Evolutionary conservation across 1,284 basidiomycete genomes (phyloP), one percentile per base, ranked within the genome.

Genomic region (Takashimella tepidaria): DNA sequence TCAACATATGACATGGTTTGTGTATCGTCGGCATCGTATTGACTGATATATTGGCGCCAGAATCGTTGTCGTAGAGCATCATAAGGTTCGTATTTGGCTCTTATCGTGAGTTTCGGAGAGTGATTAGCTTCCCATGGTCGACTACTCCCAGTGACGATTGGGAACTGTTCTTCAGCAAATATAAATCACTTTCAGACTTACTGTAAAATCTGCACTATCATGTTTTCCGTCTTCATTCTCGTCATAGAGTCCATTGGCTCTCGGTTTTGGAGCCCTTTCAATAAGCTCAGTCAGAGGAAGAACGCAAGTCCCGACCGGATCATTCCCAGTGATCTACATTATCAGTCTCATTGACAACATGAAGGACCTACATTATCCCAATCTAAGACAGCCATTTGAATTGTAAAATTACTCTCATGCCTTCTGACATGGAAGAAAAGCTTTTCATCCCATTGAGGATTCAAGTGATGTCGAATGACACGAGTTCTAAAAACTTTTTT

Each of bases 401-500:
- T 80, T 51, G 85, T 83, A 78, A 84, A 90, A 1, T 81, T 68
- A 8, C 82, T 83, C 72, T 98, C 95, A 66, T 92, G 89, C 5
- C 86, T 79, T 22, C 90, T 83, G 3, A 98, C 93, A 71, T 97
- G 93, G 80, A 98, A 97, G 20, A 97, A 80, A 1, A 98, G 80
- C 74, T 95, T 95, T 76, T 98, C 92, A 62, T 98, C 88, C 91
- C 93, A 98, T 0, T 82, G 80, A 0, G 95, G 95, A 70, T 90
- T 92, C 57, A 92, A 82, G 12, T 85, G 87, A 71, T 93, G 90
- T 10, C 90, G 83, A 57, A 92, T 87, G 24, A 92, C 86, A 45
- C 91, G 85, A 0, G 92, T 97, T 3, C 93, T 82, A 77, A 97
- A 98, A 10, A 98, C 89, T 74, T 97, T 97, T 76, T 95, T 93